Evolutionary conservation across 2,329 filamentous ascomycete species (phyloP).

Genomic region (Clarireedia paspali): DNA sequence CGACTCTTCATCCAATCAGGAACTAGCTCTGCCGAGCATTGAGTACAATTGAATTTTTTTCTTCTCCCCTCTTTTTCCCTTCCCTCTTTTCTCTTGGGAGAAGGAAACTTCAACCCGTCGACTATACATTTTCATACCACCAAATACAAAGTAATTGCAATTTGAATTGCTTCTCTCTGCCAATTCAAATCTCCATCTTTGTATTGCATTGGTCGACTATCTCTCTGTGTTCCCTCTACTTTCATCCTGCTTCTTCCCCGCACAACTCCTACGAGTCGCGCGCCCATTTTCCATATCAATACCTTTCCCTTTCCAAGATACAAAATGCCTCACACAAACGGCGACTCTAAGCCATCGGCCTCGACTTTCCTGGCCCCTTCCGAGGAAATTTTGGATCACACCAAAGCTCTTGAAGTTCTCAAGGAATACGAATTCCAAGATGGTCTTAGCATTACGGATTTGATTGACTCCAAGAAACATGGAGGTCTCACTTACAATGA

Average conservation of each 20-base stretch:
- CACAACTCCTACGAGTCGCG: background rate
- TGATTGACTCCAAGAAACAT: constrained; percentile 85
- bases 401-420: constrained; percentile 71
- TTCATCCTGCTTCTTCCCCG: constrained; percentile 19
- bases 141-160: constrained; percentile 18
- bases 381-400: constrained; percentile 54
- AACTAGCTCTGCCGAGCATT: background rate
- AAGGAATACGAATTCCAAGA: constrained; percentile 73
- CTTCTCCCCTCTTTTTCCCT: constrained; percentile 12
- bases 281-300: background rate
- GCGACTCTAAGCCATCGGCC: constrained; percentile 37
- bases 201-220: constrained; percentile 31
- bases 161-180: constrained; percentile 32
- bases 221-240: constrained; percentile 19
- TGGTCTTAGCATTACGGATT: constrained; percentile 77
- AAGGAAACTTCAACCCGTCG: constrained; percentile 54
- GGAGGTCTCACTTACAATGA: constrained; percentile 98
- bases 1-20: background rate
- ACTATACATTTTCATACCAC: constrained; percentile 35
- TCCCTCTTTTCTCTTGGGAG: constrained; percentile 45
- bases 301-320: background rate
- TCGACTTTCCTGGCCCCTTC: constrained; percentile 37
- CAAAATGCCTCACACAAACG: constrained; percentile 67
- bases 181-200: background rate
- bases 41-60: background rate